These are phyloP conservation scores for Tulasnella sp. DNA, from an alignment of 768 basidiomycete genomes.

Conservation along the genomic window DNA sequence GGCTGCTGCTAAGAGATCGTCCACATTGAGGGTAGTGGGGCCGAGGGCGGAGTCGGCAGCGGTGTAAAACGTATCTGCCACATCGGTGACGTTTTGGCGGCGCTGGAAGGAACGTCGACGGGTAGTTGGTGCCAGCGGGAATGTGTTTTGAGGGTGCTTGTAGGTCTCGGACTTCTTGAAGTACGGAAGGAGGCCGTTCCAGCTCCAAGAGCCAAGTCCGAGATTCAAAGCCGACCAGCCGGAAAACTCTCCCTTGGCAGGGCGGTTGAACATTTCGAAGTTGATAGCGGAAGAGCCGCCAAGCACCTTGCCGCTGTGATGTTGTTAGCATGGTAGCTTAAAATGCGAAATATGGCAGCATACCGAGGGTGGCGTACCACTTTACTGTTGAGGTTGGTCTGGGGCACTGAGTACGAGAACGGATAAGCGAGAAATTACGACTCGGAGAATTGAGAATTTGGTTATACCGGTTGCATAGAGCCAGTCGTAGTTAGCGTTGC, in stretches of 20 bases:
- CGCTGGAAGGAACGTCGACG: slow-evolving; percentile 17
- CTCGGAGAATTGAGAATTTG: background rate
- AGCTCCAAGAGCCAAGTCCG: slow-evolving; percentile 14
- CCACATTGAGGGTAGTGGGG: slow-evolving; percentile 22
- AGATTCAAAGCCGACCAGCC: slow-evolving; percentile 4
- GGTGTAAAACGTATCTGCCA: background rate
- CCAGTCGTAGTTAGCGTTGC: slow-evolving; percentile 25
- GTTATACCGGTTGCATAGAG: background rate
- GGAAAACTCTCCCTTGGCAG: background rate
- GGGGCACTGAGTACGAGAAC: background rate
- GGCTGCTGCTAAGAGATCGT: slow-evolving; percentile 16
- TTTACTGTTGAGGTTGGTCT: background rate
- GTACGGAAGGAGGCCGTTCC: slow-evolving; percentile 20
- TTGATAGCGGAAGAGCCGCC: slow-evolving; percentile 26
- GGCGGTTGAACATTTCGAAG: slow-evolving; percentile 37
- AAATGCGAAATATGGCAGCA: background rate
- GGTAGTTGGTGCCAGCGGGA: slow-evolving; percentile 5
- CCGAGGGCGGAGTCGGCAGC: background rate
- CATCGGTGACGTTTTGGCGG: slow-evolving; percentile 1
- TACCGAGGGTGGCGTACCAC: background rate
- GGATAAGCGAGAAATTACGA: background rate
- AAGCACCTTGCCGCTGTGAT: slow-evolving; percentile 11
- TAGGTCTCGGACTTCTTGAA: slow-evolving; percentile 20
- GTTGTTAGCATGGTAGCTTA: slow-evolving; percentile 34
- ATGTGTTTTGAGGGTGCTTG: slow-evolving; percentile 40